phyloP scores from a whole-genome alignment of 169 alveolate genomes.

The Eimeria necatrix region DNA sequence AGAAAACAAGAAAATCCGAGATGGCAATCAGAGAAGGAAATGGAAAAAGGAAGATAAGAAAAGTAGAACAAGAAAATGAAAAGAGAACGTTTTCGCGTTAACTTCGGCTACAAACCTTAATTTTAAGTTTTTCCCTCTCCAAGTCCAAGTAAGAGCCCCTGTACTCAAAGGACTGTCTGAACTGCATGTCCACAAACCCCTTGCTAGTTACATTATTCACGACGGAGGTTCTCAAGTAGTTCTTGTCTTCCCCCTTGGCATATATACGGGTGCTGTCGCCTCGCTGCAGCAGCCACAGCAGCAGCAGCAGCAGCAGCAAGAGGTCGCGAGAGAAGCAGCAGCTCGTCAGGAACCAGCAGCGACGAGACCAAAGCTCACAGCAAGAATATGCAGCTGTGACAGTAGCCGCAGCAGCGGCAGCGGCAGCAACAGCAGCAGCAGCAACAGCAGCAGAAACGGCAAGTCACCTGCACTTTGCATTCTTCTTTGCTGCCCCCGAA shows the following conservation, averaged over 20 bases:
- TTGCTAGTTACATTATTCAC: slow-evolving; percentile 35
- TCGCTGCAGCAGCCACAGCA: slow-evolving; percentile 43
- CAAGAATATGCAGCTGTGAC: neutral
- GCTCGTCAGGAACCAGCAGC: slow-evolving; percentile 8
- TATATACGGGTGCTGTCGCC: slow-evolving; percentile 22
- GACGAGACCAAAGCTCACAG: neutral
- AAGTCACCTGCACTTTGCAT: neutral
- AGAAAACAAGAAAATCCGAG: neutral
- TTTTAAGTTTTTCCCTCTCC: slow-evolving; percentile 77
- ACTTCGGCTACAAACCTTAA: neutral
- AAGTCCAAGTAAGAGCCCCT: slow-evolving; percentile 78
- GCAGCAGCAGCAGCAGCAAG: slow-evolving; percentile 24
- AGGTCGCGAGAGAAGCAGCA: neutral
- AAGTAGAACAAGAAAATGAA: neutral
- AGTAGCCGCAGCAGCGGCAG: neutral
- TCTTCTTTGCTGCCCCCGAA: slow-evolving; percentile 80
- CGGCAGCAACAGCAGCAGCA: slow-evolving; percentile 22
- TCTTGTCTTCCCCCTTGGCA: slow-evolving; percentile 48
- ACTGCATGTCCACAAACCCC: slow-evolving; percentile 50
- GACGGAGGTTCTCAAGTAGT: slow-evolving; percentile 60
- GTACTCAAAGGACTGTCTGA: slow-evolving; percentile 74
- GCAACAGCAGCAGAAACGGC: neutral
- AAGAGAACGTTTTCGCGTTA: neutral
- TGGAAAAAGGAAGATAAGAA: neutral
- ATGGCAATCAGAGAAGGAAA: neutral